These are phyloP conservation scores for Gaertneriomyces semiglobifer DNA, from an alignment of 192 early-diverging fungal genomes.

Conservation along the genomic window DNA sequence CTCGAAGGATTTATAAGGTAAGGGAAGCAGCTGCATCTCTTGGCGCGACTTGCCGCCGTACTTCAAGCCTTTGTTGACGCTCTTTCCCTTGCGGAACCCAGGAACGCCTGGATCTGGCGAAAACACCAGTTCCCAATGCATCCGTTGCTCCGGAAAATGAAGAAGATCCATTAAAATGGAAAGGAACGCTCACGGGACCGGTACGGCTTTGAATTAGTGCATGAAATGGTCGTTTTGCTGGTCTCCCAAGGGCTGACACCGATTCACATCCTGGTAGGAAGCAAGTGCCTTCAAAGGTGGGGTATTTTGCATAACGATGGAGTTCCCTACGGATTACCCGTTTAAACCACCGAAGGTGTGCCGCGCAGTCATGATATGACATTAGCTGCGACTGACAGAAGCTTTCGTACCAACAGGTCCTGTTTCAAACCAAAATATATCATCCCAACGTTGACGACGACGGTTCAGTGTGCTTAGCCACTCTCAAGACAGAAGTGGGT, in stretches of 20 bases:
- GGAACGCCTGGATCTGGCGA: constrained; percentile 64
- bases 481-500: constrained; percentile 68
- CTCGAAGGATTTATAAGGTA: too few relatives aligned
- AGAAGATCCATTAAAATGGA: constrained; percentile 68
- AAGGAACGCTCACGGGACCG: constrained; percentile 56
- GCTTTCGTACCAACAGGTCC: constrained; percentile 47
- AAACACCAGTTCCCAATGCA: constrained; percentile 57
- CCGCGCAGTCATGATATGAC: background rate
- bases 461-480: constrained; percentile 70
- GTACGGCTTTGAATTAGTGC: constrained; percentile 34
- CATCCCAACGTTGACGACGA: constrained; percentile 82
- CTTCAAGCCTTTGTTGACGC: too few relatives aligned
- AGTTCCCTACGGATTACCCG: constrained; percentile 72
- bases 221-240: background rate
- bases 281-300: constrained; percentile 68
- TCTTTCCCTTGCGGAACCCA: background rate
- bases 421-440: constrained; percentile 75
- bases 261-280: constrained; percentile 28
- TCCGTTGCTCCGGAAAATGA: constrained; percentile 54
- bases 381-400: background rate
- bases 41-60: too few relatives aligned
- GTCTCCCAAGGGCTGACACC: constrained; percentile 1
- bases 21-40: too few relatives aligned
- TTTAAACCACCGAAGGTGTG: constrained; percentile 75
- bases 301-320: constrained; percentile 65